Evolutionary conservation across 1,139 yeast genomes (phyloP).

Genomic region (Magnusiomyces suaveolens): DNA sequence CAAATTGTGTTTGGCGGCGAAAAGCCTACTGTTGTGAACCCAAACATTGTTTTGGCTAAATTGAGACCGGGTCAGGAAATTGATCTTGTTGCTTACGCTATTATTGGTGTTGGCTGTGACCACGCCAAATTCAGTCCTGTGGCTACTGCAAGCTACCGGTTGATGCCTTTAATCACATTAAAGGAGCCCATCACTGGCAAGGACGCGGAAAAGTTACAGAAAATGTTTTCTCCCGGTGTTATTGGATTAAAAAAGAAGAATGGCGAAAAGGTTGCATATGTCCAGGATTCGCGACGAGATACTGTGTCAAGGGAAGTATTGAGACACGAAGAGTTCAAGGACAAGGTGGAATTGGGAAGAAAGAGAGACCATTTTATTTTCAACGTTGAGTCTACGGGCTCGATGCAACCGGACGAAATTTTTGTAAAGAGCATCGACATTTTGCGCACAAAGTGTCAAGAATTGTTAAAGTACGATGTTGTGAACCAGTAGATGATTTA

Average conservation of each 20-base stretch:
- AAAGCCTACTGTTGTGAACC: constrained; percentile 34
- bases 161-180: constrained; percentile 63
- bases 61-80: constrained; percentile 96
- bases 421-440: constrained; percentile 83
- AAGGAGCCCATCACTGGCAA: constrained; percentile 64
- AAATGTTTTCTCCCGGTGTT: constrained; percentile 90
- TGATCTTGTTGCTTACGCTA: constrained; percentile 78
- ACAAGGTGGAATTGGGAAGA: constrained; percentile 84
- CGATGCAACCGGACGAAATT: constrained; percentile 93
- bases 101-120: constrained; percentile 85
- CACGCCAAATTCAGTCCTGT: constrained; percentile 98
- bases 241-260: constrained; percentile 50
- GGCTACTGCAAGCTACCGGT: constrained; percentile 91
- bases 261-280: constrained; percentile 54
- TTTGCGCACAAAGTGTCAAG: constrained; percentile 75
- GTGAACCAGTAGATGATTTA: background rate
- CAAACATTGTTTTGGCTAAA: constrained; percentile 82
- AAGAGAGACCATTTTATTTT: constrained; percentile 86
- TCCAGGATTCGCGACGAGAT: constrained; percentile 82
- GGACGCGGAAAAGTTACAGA: constrained; percentile 67
- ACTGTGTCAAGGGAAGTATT: constrained; percentile 94
- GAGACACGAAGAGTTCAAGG: constrained; percentile 83
- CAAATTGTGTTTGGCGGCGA: constrained; percentile 59
- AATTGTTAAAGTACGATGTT: constrained; percentile 35
- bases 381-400: constrained; percentile 90